Evolutionary conservation across 2,329 filamentous ascomycete genomes (phyloP).

Genomic region (Dactylonectria estremocensis): DNA sequence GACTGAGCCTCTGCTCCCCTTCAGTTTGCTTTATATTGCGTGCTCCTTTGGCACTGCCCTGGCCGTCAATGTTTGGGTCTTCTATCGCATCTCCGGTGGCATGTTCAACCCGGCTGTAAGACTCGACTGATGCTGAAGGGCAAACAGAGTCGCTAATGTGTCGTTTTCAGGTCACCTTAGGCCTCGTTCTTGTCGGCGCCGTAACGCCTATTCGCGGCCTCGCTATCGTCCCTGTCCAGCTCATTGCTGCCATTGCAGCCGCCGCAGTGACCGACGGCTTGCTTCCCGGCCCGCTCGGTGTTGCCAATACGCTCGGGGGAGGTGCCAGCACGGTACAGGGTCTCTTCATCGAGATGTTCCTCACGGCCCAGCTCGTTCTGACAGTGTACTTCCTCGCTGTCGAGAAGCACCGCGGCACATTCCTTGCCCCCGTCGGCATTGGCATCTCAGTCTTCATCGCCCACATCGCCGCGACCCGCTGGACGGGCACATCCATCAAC

Average conservation of each 20-base stretch:
- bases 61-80: conserved; percentile 70
- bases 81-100: conserved; percentile 68
- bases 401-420: conserved; percentile 82
- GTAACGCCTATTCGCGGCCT: conserved; percentile 67
- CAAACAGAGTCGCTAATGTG: not conserved
- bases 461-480: conserved; percentile 62
- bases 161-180: conserved; percentile 65
- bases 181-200: conserved; percentile 71
- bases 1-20: conserved; percentile 49
- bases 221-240: conserved; percentile 69
- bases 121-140: conserved; percentile 24
- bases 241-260: conserved; percentile 72
- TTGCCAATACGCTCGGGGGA: conserved; percentile 69
- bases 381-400: conserved; percentile 79
- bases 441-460: conserved; percentile 79
- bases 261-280: conserved; percentile 70
- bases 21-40: conserved; percentile 64
- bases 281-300: conserved; percentile 70
- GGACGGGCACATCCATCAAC: conserved; percentile 65
- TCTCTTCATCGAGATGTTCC: conserved; percentile 77
- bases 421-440: conserved; percentile 79
- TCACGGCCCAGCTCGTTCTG: conserved; percentile 75
- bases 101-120: conserved; percentile 67
- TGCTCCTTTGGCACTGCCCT: conserved; percentile 66
- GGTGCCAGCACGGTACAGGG: conserved; percentile 69